A percentile compares a stretch with the other conserved stretches of the same genome.
phyloP scores from a whole-genome alignment of 2,329 filamentous ascomycete genomes.

The Phialophora verrucosa region DNA sequence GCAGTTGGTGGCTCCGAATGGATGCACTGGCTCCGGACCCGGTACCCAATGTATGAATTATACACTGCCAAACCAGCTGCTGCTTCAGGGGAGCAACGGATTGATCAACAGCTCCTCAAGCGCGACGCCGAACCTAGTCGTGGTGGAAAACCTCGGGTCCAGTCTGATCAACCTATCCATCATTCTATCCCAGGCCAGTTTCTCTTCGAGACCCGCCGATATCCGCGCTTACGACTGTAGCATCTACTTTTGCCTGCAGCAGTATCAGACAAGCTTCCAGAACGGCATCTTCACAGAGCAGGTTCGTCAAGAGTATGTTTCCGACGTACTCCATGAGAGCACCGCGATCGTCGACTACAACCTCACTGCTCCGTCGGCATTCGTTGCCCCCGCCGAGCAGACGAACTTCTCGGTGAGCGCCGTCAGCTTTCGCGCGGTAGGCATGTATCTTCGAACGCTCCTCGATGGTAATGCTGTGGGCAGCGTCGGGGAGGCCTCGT shows the following conservation, averaged over 20 bases:
- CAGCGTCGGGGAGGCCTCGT: not conserved
- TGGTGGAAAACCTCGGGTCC: not conserved
- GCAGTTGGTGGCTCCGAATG: not conserved
- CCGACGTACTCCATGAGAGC: not conserved
- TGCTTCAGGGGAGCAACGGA: not conserved
- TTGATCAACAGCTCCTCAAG: not conserved
- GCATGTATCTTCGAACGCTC: not conserved
- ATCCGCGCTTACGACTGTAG: not conserved
- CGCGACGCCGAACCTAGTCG: not conserved
- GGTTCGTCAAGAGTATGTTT: not conserved
- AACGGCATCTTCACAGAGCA: not conserved
- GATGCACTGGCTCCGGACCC: not conserved
- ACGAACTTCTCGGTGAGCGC: not conserved
- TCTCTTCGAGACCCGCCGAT: not conserved
- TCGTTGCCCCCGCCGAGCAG: not conserved
- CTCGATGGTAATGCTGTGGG: not conserved
- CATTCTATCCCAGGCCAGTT: not conserved
- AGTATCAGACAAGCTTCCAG: not conserved
- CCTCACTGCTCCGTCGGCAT: not conserved
- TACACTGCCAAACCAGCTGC: not conserved
- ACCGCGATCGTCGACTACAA: not conserved
- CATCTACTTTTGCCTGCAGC: slow-evolving; percentile 3
- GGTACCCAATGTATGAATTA: not conserved
- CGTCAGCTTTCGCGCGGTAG: not conserved
- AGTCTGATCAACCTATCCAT: not conserved